phyloP scores from a whole-genome alignment of 805 yeast species.

The Brettanomyces nanus region DNA sequence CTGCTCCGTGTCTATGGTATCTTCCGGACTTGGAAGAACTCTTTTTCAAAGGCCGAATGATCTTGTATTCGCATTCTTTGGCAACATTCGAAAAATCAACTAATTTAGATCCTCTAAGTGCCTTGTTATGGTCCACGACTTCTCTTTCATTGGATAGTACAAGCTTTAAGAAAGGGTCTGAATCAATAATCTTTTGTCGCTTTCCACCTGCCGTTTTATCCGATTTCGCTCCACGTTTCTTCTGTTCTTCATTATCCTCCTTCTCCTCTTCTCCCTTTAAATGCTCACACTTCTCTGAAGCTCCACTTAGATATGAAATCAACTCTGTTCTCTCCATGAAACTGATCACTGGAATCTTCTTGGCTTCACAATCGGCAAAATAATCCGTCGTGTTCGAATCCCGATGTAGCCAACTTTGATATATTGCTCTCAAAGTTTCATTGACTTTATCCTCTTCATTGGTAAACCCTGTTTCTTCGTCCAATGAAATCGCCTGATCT shows the following conservation, averaged over 20 bases:
- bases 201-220: slow-evolving; percentile 6
- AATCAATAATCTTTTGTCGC: slow-evolving; percentile 22
- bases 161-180: slow-evolving; percentile 43
- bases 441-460: slow-evolving; percentile 31
- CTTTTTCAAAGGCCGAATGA: slow-evolving; percentile 28
- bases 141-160: slow-evolving; percentile 37
- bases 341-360: slow-evolving; percentile 60
- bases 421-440: slow-evolving; percentile 50
- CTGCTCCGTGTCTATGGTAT: background rate
- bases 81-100: slow-evolving; percentile 62
- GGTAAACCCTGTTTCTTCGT: slow-evolving; percentile 25
- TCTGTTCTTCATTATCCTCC: slow-evolving; percentile 1
- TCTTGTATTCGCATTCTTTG: slow-evolving; percentile 53
- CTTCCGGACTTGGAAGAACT: slow-evolving; percentile 3
- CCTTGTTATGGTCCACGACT: slow-evolving; percentile 34
- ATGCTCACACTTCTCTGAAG: slow-evolving; percentile 50
- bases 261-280: slow-evolving; percentile 20
- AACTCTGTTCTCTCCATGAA: slow-evolving; percentile 83
- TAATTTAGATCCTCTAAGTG: slow-evolving; percentile 50
- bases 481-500: slow-evolving; percentile 20
- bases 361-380: slow-evolving; percentile 59
- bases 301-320: slow-evolving; percentile 72
- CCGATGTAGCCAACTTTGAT: slow-evolving; percentile 71
- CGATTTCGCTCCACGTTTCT: slow-evolving; percentile 4
- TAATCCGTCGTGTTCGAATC: slow-evolving; percentile 77